Conservation (phyloP, 1,284 basidiomycete species). For the Meira miltonrushii region DNA sequence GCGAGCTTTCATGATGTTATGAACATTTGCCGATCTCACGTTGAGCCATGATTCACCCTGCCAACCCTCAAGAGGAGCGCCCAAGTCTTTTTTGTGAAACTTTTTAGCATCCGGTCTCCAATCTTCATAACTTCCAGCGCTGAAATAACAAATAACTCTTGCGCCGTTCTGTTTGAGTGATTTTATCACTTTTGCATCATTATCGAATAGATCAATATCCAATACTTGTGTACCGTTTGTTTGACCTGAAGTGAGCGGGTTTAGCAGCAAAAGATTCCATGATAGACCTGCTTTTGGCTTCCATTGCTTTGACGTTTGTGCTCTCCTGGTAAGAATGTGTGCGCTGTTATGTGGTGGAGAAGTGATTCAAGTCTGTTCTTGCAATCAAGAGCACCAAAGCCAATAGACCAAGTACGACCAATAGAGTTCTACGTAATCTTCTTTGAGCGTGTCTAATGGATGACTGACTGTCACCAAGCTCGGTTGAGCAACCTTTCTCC, state of each 20-base stretch:
- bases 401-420: no score
- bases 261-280: not conserved
- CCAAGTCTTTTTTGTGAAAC: constrained; percentile 26
- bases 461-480: no score
- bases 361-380: no score
- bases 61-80: constrained; percentile 35
- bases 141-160: constrained; percentile 52
- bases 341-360: no score
- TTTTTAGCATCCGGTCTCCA: constrained; percentile 27
- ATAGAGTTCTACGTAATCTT: no score
- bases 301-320: not conserved
- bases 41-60: constrained; percentile 4
- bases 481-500: no score
- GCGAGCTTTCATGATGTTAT: constrained; percentile 32
- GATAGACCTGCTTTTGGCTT: not conserved
- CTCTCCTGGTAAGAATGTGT: no score
- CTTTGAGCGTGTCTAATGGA: no score
- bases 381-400: no score
- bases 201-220: constrained; percentile 1
- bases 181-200: not conserved
- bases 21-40: constrained; percentile 3
- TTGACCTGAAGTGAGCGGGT: not conserved
- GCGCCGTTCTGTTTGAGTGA: not conserved
- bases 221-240: not conserved
- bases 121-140: constrained; percentile 48